Percentiles rank a stretch among this genome's conserved stretches.
phyloP scores from a whole-genome alignment of 2,329 filamentous ascomycete genomes.

The Talaromyces funiculosus region DNA sequence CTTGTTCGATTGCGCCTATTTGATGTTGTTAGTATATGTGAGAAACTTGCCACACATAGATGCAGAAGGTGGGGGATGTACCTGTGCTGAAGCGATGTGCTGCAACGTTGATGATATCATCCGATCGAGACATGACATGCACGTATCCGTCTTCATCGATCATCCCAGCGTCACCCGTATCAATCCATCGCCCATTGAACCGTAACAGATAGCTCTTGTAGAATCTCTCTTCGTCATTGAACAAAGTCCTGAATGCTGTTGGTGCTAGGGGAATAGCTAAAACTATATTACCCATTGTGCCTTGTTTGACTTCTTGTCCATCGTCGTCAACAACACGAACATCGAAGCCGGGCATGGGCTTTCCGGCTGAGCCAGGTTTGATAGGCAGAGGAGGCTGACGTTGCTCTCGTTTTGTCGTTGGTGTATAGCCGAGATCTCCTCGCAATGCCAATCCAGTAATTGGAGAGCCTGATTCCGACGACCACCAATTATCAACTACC shows the following conservation, averaged over 20 bases:
- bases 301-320: constrained; percentile 63
- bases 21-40: background rate
- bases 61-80: constrained; percentile 37
- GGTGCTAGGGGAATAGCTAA: constrained; percentile 76
- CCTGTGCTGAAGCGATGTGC: constrained; percentile 86
- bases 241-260: constrained; percentile 78
- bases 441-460: constrained; percentile 62
- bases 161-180: constrained; percentile 86
- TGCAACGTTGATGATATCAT: constrained; percentile 95
- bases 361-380: constrained; percentile 81
- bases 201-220: constrained; percentile 78
- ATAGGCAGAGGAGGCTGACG: constrained; percentile 49
- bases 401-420: constrained; percentile 13
- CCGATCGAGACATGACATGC: constrained; percentile 59
- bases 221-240: constrained; percentile 79
- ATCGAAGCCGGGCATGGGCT: constrained; percentile 87
- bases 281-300: constrained; percentile 87
- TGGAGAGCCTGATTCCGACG: constrained; percentile 63
- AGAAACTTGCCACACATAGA: background rate
- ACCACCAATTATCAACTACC: constrained; percentile 71
- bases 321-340: constrained; percentile 77
- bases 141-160: constrained; percentile 68
- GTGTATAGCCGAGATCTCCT: constrained; percentile 53
- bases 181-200: constrained; percentile 76
- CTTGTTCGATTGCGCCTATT: constrained; percentile 83